Evolutionary conservation across 1,284 basidiomycete genomes (phyloP), one percentile per base, ranked within the genome.

Genomic region (Sparassis latifolia): DNA sequence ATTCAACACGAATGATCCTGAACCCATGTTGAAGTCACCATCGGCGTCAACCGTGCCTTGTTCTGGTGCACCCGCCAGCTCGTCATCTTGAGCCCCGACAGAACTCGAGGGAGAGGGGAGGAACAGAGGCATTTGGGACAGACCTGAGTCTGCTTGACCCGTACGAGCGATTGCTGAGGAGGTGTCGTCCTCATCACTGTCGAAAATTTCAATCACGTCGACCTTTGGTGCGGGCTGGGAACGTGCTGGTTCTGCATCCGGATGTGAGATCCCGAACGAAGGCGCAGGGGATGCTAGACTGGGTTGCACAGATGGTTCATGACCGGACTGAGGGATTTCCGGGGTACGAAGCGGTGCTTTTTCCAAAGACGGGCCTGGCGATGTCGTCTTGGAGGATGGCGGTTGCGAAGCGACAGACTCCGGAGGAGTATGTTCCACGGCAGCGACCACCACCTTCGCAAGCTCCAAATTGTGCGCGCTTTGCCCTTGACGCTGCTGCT

Each of bases 71-170:
- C 43, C 41, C 10, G 32, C 12, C 42, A 45, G 29, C 31, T 42
- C 12, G 28, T 39, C 52, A 6, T 29, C 12, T 2, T 10, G 33
- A 9, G 38, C 43, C 2, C 40, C 51, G 9, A 45, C 50, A 2
- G 56, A 55, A 42, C 51, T 57, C 10, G 58, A 50, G 0, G 54
- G 58, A 38, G 60, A 62, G 9, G 60, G 60, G 29, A 62, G 53
- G 56, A 62, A 62, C 10, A 62, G 51, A 7, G 60, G 60, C 10
- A 50, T 41, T 33, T 50, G 55, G 2, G 48, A 40, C 40, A 45
- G 43, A 6, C 42, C 47, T 27, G 47, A 5, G 10, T 47, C 32
- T 27, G 32, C 44, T 4, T 5, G 6, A 27, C 33, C 28, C 32
- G 33, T 43, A 3, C 29, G 5, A 33, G 32, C 20, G 20, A 20